These are phyloP conservation scores for Geranomyces variabilis DNA, from an alignment of 192 early-diverging fungal genomes.

Conservation along the genomic window DNA sequence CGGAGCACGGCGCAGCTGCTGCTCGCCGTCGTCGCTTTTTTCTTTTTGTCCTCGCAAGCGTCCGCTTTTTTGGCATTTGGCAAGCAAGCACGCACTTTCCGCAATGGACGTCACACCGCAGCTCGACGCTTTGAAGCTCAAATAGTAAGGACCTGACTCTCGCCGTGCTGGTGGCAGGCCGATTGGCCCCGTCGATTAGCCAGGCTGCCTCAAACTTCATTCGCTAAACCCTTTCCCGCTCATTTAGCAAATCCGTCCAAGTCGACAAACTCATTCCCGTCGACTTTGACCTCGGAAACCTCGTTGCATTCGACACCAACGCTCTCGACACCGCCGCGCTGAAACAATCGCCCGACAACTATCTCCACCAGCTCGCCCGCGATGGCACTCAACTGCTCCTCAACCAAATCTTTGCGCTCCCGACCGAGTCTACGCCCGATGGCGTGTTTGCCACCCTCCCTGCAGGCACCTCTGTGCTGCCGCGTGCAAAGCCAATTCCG, in stretches of 20 bases:
- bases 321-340: slow-evolving; percentile 67
- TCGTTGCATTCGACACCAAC: slow-evolving; percentile 82
- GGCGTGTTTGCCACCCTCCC: slow-evolving; percentile 84
- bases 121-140: slow-evolving; percentile 37
- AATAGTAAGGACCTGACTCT: slow-evolving; percentile 46
- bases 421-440: slow-evolving; percentile 64
- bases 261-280: slow-evolving; percentile 82
- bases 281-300: slow-evolving; percentile 85
- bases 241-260: slow-evolving; percentile 65
- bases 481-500: slow-evolving; percentile 92
- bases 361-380: slow-evolving; percentile 26
- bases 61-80: background rate
- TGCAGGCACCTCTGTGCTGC: slow-evolving; percentile 62
- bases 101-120: slow-evolving; percentile 48
- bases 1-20: too few species aligned
- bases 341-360: slow-evolving; percentile 1
- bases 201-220: background rate
- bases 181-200: background rate
- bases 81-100: too few species aligned
- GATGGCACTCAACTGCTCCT: slow-evolving; percentile 85
- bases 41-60: too few species aligned
- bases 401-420: slow-evolving; percentile 86
- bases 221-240: background rate
- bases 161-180: background rate
- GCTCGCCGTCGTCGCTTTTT: too few species aligned